Conservation (phyloP, 1,139 yeast genomes). For the Candida neerlandica region DNA sequence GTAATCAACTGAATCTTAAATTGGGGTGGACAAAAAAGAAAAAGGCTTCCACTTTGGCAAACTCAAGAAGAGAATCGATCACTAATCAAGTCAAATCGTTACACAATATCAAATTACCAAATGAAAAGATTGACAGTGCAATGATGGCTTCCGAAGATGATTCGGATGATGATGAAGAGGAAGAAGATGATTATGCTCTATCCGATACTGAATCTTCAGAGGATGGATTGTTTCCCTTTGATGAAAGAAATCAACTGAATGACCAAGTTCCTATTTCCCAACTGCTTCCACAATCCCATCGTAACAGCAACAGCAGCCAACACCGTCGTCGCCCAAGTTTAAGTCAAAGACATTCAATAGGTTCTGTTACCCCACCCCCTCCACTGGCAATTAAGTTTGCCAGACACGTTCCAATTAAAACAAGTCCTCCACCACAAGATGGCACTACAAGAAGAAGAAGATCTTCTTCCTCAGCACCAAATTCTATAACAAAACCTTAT, state of each 20-base stretch:
- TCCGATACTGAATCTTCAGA: conserved; percentile 19
- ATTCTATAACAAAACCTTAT: conserved; percentile 16
- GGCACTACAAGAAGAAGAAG: conserved; percentile 9
- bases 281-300: background rate
- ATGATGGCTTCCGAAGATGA: conserved; percentile 50
- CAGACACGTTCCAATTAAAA: conserved; percentile 44
- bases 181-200: conserved; percentile 23
- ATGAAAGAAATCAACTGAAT: conserved; percentile 28
- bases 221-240: conserved; percentile 46
- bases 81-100: conserved; percentile 49
- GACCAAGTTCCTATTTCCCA: background rate
- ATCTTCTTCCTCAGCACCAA: conserved; percentile 16
- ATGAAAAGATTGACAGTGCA: conserved; percentile 34
- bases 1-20: conserved; percentile 44
- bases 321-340: conserved; percentile 1
- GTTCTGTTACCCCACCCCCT: conserved; percentile 23
- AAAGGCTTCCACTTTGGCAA: conserved; percentile 12
- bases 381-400: conserved; percentile 42
- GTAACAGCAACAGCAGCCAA: background rate
- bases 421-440: conserved; percentile 41
- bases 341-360: conserved; percentile 1
- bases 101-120: conserved; percentile 51
- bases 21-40: conserved; percentile 50
- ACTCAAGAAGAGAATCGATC: conserved; percentile 55
- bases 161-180: conserved; percentile 24